These are phyloP conservation scores for Alternaria sp. DNA, from an alignment of 2,329 filamentous ascomycete genomes.

Conservation along the genomic window DNA sequence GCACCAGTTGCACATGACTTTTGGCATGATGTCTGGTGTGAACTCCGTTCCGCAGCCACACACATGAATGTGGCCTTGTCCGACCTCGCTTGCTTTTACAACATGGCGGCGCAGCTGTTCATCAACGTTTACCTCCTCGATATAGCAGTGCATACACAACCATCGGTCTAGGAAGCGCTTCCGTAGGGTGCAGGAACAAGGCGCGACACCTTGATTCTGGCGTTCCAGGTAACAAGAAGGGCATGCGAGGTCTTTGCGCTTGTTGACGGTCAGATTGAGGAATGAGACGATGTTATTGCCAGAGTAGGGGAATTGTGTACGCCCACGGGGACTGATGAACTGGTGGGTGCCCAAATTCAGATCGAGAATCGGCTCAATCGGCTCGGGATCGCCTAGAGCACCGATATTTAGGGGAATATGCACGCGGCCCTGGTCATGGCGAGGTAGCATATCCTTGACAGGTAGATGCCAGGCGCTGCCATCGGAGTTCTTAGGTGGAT, in stretches of 20 bases:
- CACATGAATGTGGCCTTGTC: not conserved
- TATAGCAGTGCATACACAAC: conserved; percentile 23
- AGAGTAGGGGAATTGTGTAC: conserved; percentile 19
- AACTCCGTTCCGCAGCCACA: conserved; percentile 10
- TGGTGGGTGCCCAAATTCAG: conserved; percentile 21
- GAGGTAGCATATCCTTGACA: not conserved
- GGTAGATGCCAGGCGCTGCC: conserved; percentile 12
- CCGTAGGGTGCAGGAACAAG: conserved; percentile 25
- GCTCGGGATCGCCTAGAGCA: conserved; percentile 19
- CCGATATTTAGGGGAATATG: conserved; percentile 22
- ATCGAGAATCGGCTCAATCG: conserved; percentile 28
- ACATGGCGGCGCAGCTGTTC: not conserved
- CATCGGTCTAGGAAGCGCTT: conserved; percentile 26
- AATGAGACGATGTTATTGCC: conserved; percentile 12
- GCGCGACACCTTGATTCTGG: not conserved
- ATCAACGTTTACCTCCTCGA: not conserved
- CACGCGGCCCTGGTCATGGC: conserved; percentile 32
- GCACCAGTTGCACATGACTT: conserved; percentile 16
- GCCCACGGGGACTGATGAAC: conserved; percentile 13
- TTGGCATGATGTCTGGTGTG: not conserved
- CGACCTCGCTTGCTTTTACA: not conserved
- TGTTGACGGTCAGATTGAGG: not conserved
- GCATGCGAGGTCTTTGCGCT: conserved; percentile 19
- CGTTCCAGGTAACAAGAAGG: conserved; percentile 16
- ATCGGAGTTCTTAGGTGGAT: conserved; percentile 17